Base-by-base conservation (phyloP, 768 basidiomycete genomes). In the Tricholoma matsutake region DNA sequence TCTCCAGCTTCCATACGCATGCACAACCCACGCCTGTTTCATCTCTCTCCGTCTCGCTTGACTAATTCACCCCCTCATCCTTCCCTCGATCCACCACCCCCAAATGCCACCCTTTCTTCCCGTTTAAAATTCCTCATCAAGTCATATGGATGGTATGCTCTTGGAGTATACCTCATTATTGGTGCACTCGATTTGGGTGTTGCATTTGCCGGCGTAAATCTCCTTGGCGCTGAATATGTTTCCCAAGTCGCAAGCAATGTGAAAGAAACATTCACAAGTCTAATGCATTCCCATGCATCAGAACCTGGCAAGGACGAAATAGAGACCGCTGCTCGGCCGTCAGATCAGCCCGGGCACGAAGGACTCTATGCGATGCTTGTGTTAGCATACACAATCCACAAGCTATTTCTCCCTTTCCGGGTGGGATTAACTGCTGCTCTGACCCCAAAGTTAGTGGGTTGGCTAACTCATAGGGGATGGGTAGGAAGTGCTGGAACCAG, bases 351-450 rank as follows among this genome's bases (percentile, higher is more conserved):
- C 1, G 83, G 87, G 1, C 82, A 86, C 7, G 90, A 92, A 71
- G 87, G 92, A 14, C 77, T 97, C 16, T 96, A 93, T 73, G 94
- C 96, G 28, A 96, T 97, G 86, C 75, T 97, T 28, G 85, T 93
- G 0, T 78, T 98, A 67, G 96, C 97, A 3, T 99, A 96, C 74
- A 89, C 91, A 18, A 85, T 99, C 56, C 97, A 99, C 83, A 99
- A 99, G 78, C 69, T 94, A 1, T 91, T 98, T 70, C 71, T 98
- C 20, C 97, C 97, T 8, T 73, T 99, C 22, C 80, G 97, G 41
- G 84, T 97, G 0, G 97, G 94, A 0, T 74, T 96, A 63, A 98
- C 96, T 0, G 94, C 92, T 1, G 87, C 86, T 1, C 76, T 92
- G 56, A 96, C 95, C 0, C 95, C 95, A 0, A 82, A 81, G 64